A percentile compares a stretch with the other conserved stretches of the same genome.
Conservation (phyloP, 805 yeast genomes). For the Candida montana region DNA sequence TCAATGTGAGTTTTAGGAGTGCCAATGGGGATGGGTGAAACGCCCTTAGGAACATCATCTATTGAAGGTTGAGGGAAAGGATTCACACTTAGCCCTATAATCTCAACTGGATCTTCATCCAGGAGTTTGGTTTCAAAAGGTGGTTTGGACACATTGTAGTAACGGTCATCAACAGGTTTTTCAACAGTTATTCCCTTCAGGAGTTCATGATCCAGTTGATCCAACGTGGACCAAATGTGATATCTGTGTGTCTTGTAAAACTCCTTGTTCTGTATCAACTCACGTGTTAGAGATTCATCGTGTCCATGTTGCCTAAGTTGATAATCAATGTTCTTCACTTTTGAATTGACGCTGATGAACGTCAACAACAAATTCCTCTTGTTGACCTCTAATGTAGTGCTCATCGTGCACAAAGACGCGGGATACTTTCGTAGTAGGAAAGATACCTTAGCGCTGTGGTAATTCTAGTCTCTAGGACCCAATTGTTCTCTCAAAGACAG, state of each 20-base stretch:
- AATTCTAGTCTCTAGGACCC: too few relatives aligned
- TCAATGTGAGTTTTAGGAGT: too few relatives aligned
- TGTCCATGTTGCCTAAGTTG: background rate
- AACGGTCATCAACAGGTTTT: background rate
- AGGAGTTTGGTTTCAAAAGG: too few relatives aligned
- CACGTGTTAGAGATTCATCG: too few relatives aligned
- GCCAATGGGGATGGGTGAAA: too few relatives aligned
- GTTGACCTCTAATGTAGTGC: background rate
- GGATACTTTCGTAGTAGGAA: too few relatives aligned
- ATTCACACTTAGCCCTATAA: background rate
- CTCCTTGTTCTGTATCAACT: background rate
- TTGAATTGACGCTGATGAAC: constrained; percentile 1
- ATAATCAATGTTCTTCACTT: background rate
- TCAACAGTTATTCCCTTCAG: background rate
- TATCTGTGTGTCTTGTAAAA: constrained; percentile 1
- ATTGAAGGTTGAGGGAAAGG: background rate
- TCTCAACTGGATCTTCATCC: background rate
- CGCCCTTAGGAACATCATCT: background rate
- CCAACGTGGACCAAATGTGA: background rate
- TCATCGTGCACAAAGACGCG: too few relatives aligned
- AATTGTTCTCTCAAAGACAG: too few relatives aligned
- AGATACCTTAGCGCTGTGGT: too few relatives aligned
- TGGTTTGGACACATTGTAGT: background rate
- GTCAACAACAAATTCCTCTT: background rate
- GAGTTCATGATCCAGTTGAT: background rate